Percentiles rank a stretch among this genome's conserved stretches.
These are phyloP conservation scores for Zygnema circumcarinatum DNA, from an alignment of 139 green algal genomes.

Conservation along the genomic window DNA sequence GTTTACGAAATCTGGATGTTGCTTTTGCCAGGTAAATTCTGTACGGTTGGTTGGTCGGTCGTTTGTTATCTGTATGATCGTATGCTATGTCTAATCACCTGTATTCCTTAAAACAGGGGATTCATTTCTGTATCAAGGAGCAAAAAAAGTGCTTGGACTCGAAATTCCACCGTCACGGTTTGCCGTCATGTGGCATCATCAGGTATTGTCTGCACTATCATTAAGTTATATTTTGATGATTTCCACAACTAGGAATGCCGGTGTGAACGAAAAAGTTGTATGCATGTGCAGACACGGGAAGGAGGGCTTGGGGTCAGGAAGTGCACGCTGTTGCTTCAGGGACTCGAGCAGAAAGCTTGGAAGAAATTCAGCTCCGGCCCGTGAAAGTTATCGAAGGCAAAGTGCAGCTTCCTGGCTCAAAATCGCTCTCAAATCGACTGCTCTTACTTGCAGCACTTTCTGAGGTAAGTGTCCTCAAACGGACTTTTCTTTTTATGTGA, in stretches of 20 bases:
- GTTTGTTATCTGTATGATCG: no score
- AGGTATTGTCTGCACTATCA: background rate
- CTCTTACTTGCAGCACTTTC: conserved; percentile 91
- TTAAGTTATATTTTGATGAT: background rate
- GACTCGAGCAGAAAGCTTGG: background rate
- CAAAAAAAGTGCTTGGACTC: no score
- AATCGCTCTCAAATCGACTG: conserved; percentile 95
- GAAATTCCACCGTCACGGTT: no score
- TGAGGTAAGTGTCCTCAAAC: conserved; percentile 78
- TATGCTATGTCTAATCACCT: no score
- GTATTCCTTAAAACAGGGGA: no score
- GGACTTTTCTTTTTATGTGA: no score
- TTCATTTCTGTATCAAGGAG: no score
- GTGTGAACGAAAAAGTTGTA: background rate
- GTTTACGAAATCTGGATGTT: no score
- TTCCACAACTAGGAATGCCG: background rate
- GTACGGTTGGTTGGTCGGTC: no score
- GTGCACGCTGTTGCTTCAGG: background rate
- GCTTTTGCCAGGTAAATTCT: no score
- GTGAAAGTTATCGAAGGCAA: conserved; percentile 31
- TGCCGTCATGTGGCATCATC: background rate
- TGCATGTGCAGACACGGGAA: background rate
- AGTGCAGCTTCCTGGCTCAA: conserved; percentile 92
- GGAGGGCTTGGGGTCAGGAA: background rate
- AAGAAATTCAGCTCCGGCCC: conserved; percentile 8